A percentile compares a stretch with the other conserved stretches of the same genome.
These are phyloP conservation scores for Pseudonitzschia multiseries DNA, from an alignment of 108 stramenopile species.

Conservation along the genomic window DNA sequence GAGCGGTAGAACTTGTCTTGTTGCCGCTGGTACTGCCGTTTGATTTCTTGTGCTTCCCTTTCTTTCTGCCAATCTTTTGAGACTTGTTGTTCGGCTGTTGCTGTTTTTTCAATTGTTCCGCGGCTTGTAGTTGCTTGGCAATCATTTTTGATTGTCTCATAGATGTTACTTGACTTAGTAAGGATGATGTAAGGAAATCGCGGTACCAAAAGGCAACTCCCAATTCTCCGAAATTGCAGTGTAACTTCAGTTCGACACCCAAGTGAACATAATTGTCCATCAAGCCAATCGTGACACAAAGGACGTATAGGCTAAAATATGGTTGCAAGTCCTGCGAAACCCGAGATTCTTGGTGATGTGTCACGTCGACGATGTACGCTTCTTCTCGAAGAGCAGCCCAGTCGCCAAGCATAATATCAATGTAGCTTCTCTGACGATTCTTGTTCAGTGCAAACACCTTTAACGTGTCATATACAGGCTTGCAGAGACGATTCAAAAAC, in stretches of 20 bases:
- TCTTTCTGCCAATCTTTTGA: slow-evolving; percentile 37
- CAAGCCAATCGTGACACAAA: slow-evolving; percentile 45
- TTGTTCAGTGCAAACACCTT: slow-evolving; percentile 68
- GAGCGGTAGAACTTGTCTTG: background rate
- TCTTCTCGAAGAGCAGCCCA: slow-evolving; percentile 67
- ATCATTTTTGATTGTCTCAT: slow-evolving; percentile 42
- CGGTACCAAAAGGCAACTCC: slow-evolving; percentile 76
- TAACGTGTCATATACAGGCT: slow-evolving; percentile 79
- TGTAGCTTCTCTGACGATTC: slow-evolving; percentile 71
- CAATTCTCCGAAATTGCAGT: slow-evolving; percentile 61
- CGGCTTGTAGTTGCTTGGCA: slow-evolving; percentile 16
- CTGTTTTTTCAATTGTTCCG: slow-evolving; percentile 14
- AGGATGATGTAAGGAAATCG: slow-evolving; percentile 68
- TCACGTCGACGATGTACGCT: slow-evolving; percentile 52
- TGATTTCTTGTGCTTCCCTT: slow-evolving; percentile 38
- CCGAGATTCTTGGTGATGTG: slow-evolving; percentile 39
- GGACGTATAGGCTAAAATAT: slow-evolving; percentile 61
- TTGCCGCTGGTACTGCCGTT: background rate
- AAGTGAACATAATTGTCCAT: slow-evolving; percentile 73
- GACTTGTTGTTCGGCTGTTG: slow-evolving; percentile 1
- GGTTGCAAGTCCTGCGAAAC: slow-evolving; percentile 40
- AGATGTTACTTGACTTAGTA: slow-evolving; percentile 47
- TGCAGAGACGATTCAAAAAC: slow-evolving; percentile 64
- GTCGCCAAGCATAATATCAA: slow-evolving; percentile 70
- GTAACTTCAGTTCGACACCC: slow-evolving; percentile 62